Percentiles rank a stretch among this genome's conserved stretches.
phyloP scores from a whole-genome alignment of 495 filamentous ascomycete genomes.

The Lophiostoma macrostomum region DNA sequence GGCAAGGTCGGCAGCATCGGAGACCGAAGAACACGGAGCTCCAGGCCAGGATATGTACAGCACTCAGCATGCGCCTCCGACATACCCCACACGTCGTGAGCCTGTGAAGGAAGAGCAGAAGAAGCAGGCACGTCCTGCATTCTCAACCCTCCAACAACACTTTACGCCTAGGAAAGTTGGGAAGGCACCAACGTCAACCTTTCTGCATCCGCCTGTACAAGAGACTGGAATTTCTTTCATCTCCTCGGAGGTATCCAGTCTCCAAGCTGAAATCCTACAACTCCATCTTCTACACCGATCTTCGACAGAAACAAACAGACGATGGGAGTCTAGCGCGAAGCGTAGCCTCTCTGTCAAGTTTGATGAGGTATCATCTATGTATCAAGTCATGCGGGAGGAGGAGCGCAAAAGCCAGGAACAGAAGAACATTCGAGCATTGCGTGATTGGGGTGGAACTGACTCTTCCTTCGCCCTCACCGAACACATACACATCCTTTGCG shows the following conservation, averaged over 20 bases:
- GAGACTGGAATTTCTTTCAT: slow-evolving; percentile 51
- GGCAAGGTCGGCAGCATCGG: slow-evolving; percentile 14
- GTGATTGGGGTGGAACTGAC: slow-evolving; percentile 22
- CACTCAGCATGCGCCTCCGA: not conserved
- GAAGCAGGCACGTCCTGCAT: slow-evolving; percentile 46
- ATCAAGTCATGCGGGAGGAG: slow-evolving; percentile 34
- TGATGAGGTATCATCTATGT: slow-evolving; percentile 36
- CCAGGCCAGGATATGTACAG: not conserved
- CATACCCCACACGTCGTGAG: slow-evolving; percentile 17
- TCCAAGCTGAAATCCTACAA: slow-evolving; percentile 73
- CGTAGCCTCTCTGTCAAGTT: slow-evolving; percentile 44
- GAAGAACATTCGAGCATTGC: slow-evolving; percentile 27
- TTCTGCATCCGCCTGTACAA: slow-evolving; percentile 47
- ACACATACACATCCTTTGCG: slow-evolving; percentile 52
- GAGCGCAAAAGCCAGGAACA: slow-evolving; percentile 31
- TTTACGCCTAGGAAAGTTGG: slow-evolving; percentile 63
- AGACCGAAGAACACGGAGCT: slow-evolving; percentile 3
- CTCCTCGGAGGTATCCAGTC: slow-evolving; percentile 15
- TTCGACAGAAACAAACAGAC: slow-evolving; percentile 36
- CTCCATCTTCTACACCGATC: slow-evolving; percentile 64
- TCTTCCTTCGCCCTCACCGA: slow-evolving; percentile 44
- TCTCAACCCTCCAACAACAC: slow-evolving; percentile 67
- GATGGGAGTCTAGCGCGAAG: slow-evolving; percentile 51
- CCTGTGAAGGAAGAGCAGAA: slow-evolving; percentile 10
- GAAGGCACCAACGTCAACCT: slow-evolving; percentile 54